Base-by-base conservation (phyloP, 805 yeast species). In the Yarrowia sp. region DNA sequence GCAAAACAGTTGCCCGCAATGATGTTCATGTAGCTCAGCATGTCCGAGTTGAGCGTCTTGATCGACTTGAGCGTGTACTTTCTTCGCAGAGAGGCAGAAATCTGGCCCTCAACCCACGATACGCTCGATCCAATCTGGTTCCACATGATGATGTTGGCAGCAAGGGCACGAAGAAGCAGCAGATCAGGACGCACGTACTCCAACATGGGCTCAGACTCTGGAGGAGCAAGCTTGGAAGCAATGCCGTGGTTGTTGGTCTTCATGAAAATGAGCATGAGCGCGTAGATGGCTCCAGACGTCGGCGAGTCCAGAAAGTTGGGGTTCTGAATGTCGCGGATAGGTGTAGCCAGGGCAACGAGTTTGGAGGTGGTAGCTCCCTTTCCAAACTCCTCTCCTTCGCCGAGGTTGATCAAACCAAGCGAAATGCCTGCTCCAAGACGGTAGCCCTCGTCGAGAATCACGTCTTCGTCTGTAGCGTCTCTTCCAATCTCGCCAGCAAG, bases 371-470 rank as follows among this genome's bases (percentile, higher is more conserved):
- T 81, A 1, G 63, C 62, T 44, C 83, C 72, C 0, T 85, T 85
- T 51, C 80, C 75, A 53, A 86, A 72, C 63, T 81, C 82, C 59
- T 81, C 80, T 0, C 94, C 96, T 62, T 83, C 81, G 0, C 96
- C 97, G 29, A 91, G 72, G 68, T 92, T 91, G 14, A 91, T 84
- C 62, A 85, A 81, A 0, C 99, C 99, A 16, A 92, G 73, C 0
- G 96, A 84, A 41, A 93, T 81, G 0, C 99, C 99, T 0, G 96
- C 96, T 1, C 96, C 88, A 12, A 90, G 75, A 62, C 96, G 76
- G 68, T 92, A 93, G 1, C 92, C 88, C 72, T 92, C 97, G 72
- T 83, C 84, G 1, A 84, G 84, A 47, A 80, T 74, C 29, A 76
- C 79, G 16, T 64, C 64, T 32, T 61, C 62, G 3, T 63, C 64